phyloP scores from a whole-genome alignment of 441 rosid genomes.

The Syzygium malaccense region DNA sequence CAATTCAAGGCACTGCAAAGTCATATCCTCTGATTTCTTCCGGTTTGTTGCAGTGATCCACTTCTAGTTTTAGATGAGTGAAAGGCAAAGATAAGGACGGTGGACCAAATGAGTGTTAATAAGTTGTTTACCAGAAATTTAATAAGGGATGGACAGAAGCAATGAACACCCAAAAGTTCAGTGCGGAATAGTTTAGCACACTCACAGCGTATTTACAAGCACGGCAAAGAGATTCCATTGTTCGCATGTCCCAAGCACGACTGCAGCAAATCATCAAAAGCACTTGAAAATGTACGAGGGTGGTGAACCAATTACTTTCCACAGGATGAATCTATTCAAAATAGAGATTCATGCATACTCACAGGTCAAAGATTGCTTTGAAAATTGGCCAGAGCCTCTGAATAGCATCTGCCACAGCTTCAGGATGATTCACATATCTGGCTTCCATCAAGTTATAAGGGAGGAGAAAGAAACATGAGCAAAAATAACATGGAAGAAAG shows the following conservation, averaged over 20 bases:
- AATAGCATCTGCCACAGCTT: conserved; percentile 94
- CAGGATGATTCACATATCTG: conserved; percentile 96
- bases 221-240: conserved; percentile 99
- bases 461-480: conserved; percentile 14
- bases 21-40: background rate
- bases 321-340: background rate
- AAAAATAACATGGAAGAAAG: background rate
- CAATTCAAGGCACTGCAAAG: background rate
- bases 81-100: background rate
- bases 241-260: conserved; percentile 99
- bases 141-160: background rate
- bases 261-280: conserved; percentile 35
- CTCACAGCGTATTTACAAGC: conserved; percentile 99
- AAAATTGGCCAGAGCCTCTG: conserved; percentile 92
- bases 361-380: conserved; percentile 88
- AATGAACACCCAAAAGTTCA: background rate
- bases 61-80: background rate
- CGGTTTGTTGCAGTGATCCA: background rate
- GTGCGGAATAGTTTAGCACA: conserved; percentile 3
- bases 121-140: background rate
- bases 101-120: background rate
- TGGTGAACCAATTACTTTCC: background rate
- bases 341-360: conserved; percentile 23
- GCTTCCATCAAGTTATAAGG: conserved; percentile 14
- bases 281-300: conserved; percentile 3